Percentiles rank a stretch among this genome's conserved stretches.
These are phyloP conservation scores for Torulaspora delbrueckii DNA, from an alignment of 805 yeast species.

Conservation along the genomic window DNA sequence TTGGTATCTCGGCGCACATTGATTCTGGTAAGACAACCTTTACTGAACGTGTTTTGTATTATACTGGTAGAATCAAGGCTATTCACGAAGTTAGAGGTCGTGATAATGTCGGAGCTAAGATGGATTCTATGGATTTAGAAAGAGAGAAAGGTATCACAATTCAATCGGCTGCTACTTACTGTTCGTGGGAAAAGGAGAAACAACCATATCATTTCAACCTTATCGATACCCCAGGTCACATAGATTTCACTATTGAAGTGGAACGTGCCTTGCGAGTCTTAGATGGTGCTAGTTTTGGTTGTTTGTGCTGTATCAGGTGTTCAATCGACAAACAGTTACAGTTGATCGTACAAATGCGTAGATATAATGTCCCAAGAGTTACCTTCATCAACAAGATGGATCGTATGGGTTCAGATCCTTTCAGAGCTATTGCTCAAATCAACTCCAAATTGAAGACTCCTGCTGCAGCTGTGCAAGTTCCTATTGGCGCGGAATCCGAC, in stretches of 20 bases:
- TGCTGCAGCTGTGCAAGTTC: conserved; percentile 97
- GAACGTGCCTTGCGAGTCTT: conserved; percentile 97
- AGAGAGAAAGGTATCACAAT: conserved; percentile 98
- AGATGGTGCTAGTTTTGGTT: conserved; percentile 96
- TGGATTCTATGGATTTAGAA: conserved; percentile 99
- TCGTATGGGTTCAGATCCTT: conserved; percentile 98
- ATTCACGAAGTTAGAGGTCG: conserved; percentile 96
- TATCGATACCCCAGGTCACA: conserved; percentile 98
- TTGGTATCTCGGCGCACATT: conserved; percentile 96
- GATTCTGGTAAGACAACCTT: conserved; percentile 98
- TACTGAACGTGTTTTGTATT: conserved; percentile 92
- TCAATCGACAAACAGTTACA: conserved; percentile 96
- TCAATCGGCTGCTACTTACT: conserved; percentile 97
- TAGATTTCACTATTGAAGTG: conserved; percentile 97
- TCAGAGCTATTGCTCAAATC: conserved; percentile 88
- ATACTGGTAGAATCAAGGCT: conserved; percentile 95
- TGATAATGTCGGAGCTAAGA: conserved; percentile 97
- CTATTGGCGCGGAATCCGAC: conserved; percentile 88
- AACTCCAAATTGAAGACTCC: conserved; percentile 82
- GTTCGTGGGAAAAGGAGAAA: conserved; percentile 83
- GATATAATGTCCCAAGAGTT: conserved; percentile 94
- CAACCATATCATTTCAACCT: conserved; percentile 79
- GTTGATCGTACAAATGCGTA: conserved; percentile 98
- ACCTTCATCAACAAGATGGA: conserved; percentile 98
- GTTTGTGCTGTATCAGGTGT: conserved; percentile 99